Conservation (phyloP, 306 rosid genomes). For the Cercis canadensis region DNA sequence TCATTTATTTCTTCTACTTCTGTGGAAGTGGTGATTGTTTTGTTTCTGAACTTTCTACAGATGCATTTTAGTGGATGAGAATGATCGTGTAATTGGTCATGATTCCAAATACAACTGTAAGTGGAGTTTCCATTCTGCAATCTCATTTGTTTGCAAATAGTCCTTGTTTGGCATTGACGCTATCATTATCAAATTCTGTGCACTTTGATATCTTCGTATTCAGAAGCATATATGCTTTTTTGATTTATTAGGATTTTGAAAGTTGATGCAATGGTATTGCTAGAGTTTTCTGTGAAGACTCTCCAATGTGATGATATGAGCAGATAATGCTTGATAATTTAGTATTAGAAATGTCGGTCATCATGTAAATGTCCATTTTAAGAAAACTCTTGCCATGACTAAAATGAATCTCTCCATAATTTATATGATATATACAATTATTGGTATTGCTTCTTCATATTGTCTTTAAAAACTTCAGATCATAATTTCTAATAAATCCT, state of each 20-base stretch:
- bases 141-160: neutral
- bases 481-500: neutral
- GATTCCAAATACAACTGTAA: slow-evolving; percentile 95
- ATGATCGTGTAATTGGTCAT: slow-evolving; percentile 89
- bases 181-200: neutral
- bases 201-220: slow-evolving; percentile 17
- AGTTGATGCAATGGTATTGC: neutral
- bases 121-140: slow-evolving; percentile 37
- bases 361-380: neutral
- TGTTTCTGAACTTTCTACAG: slow-evolving; percentile 53
- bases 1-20: slow-evolving; percentile 25
- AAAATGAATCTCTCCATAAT: neutral
- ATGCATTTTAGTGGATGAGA: slow-evolving; percentile 98
- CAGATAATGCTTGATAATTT: slow-evolving; percentile 1
- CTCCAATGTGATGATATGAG: slow-evolving; percentile 1
- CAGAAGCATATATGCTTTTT: neutral
- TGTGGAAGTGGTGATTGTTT: slow-evolving; percentile 27
- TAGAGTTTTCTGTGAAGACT: neutral
- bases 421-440: neutral
- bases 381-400: neutral
- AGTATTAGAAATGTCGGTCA: too few relatives aligned
- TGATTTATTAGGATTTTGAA: neutral
- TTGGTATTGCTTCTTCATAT: neutral
- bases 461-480: neutral
- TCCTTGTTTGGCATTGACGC: neutral